Evolutionary conservation across 2,329 filamentous ascomycete genomes (phyloP).

Genomic region (Hypoxylon sp.): DNA sequence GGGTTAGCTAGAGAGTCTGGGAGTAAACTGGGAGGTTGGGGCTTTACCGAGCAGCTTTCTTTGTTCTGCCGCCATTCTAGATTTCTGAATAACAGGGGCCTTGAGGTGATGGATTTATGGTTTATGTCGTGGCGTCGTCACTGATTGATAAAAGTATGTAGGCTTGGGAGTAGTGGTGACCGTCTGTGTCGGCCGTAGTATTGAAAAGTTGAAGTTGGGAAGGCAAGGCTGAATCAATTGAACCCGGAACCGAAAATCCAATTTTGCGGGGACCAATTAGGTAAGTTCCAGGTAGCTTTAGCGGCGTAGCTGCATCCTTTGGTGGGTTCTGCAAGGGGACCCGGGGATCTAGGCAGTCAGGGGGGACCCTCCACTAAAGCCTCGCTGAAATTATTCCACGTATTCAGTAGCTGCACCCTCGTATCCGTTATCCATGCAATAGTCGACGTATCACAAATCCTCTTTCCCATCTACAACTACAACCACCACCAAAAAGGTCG

Average conservation of each 20-base stretch:
- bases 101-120: neutral
- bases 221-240: conserved; percentile 46
- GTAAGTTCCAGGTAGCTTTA: conserved; percentile 22
- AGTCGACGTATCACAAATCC: conserved; percentile 30
- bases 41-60: conserved; percentile 87
- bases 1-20: conserved; percentile 22
- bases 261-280: conserved; percentile 50
- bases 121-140: neutral
- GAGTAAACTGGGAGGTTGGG: conserved; percentile 7
- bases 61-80: conserved; percentile 91
- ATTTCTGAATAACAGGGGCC: neutral
- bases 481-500: conserved; percentile 36
- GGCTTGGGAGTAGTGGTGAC: neutral
- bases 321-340: conserved; percentile 35
- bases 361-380: conserved; percentile 26
- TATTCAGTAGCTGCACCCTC: conserved; percentile 16
- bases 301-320: conserved; percentile 26
- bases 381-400: conserved; percentile 34
- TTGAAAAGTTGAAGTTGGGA: conserved; percentile 36
- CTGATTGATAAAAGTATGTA: neutral
- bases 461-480: conserved; percentile 26
- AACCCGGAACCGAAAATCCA: conserved; percentile 21
- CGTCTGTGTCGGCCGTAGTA: neutral
- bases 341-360: neutral
- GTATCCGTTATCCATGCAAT: conserved; percentile 12